These are phyloP conservation scores for Boletus patriciae DNA, from an alignment of 768 basidiomycete species.

Conservation along the genomic window DNA sequence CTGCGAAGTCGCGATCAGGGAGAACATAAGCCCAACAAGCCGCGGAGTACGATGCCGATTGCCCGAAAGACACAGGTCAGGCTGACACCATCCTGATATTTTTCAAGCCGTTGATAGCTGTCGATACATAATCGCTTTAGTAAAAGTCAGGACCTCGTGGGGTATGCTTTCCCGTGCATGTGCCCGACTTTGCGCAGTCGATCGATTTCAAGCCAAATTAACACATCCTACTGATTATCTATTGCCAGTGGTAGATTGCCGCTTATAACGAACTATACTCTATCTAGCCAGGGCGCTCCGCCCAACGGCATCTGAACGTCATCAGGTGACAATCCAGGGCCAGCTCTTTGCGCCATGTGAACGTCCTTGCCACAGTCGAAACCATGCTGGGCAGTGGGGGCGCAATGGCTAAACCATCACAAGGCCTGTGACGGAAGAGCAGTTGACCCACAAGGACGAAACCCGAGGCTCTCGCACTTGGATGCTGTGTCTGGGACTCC, in stretches of 20 bases:
- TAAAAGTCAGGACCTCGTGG: background rate
- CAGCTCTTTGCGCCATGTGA: slow-evolving; percentile 3
- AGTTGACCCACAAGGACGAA: background rate
- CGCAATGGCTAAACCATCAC: background rate
- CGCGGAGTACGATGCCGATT: slow-evolving; percentile 3
- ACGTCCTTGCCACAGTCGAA: background rate
- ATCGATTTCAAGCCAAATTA: slow-evolving; percentile 1
- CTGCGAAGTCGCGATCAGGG: slow-evolving; percentile 7
- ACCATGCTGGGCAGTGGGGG: background rate
- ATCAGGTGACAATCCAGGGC: slow-evolving; percentile 2
- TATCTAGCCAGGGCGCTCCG: background rate
- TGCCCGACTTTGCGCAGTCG: background rate
- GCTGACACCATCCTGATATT: slow-evolving; percentile 9
- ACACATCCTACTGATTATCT: background rate
- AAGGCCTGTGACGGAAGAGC: background rate
- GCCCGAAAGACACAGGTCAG: slow-evolving; percentile 2
- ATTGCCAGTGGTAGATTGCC: background rate
- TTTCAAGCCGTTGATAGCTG: background rate
- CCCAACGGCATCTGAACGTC: background rate
- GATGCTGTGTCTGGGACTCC: background rate
- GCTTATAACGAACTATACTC: background rate
- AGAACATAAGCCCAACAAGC: background rate
- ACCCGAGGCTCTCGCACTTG: background rate
- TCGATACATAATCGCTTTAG: background rate
- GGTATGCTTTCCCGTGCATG: slow-evolving; percentile 5